Conservation (phyloP, 495 filamentous ascomycete genomes). For the Neurospora cerealis region DNA sequence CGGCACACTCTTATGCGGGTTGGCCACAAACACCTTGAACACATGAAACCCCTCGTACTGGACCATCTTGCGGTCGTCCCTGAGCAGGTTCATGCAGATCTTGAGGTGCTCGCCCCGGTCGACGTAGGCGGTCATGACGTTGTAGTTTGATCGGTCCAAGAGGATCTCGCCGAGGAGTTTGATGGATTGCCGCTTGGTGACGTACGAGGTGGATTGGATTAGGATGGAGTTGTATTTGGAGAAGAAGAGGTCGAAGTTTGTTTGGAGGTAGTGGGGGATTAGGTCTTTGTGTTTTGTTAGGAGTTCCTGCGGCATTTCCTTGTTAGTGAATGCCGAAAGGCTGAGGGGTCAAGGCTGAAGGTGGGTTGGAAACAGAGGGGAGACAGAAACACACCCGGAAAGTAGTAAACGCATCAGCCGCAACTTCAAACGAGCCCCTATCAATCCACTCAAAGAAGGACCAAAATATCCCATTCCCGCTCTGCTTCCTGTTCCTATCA, state of each 20-base stretch:
- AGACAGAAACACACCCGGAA: slow-evolving; percentile 59
- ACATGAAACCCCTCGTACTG: slow-evolving; percentile 99
- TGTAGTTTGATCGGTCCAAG: slow-evolving; percentile 91
- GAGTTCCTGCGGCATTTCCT: slow-evolving; percentile 53
- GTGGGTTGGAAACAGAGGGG: background rate
- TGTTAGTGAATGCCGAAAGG: no score
- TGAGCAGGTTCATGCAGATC: slow-evolving; percentile 91
- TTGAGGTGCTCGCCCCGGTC: slow-evolving; percentile 92
- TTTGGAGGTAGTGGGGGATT: slow-evolving; percentile 72
- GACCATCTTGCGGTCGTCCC: slow-evolving; percentile 95
- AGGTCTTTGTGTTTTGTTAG: slow-evolving; percentile 88
- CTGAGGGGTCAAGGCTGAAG: no score
- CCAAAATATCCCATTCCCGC: slow-evolving; percentile 84
- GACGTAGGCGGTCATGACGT: slow-evolving; percentile 95
- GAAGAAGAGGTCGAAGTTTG: slow-evolving; percentile 90
- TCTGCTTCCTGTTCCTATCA: slow-evolving; percentile 54
- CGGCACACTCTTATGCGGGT: slow-evolving; percentile 87
- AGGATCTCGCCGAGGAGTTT: slow-evolving; percentile 93
- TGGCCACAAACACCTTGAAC: slow-evolving; percentile 99
- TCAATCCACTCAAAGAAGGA: slow-evolving; percentile 98
- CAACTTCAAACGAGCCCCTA: slow-evolving; percentile 87
- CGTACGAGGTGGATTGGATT: slow-evolving; percentile 86
- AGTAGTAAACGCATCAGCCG: slow-evolving; percentile 93
- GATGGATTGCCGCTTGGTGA: slow-evolving; percentile 96
- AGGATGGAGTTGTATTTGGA: slow-evolving; percentile 78